Conservation (phyloP, 345 rosid genomes). For the Triadica sebifera region DNA sequence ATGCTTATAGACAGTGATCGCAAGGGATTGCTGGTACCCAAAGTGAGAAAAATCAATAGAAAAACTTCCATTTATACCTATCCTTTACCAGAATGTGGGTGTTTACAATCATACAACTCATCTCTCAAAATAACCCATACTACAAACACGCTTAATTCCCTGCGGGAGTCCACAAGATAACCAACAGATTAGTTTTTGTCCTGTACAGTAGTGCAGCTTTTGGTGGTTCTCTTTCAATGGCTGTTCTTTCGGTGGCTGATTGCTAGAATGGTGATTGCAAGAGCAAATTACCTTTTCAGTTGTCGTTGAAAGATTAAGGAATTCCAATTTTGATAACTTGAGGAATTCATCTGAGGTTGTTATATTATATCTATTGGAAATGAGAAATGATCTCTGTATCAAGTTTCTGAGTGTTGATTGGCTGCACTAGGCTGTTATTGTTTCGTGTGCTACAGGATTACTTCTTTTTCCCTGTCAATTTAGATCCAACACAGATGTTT, state of each 20-base stretch:
- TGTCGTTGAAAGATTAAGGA: constrained; percentile 7
- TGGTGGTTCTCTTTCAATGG: not conserved
- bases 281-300: constrained; percentile 11
- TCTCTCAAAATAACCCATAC: constrained; percentile 28
- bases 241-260: not conserved
- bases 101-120: constrained; percentile 61
- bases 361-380: not conserved
- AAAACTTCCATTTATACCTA: constrained; percentile 79
- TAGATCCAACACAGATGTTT: not conserved
- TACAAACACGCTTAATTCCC: constrained; percentile 13
- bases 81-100: constrained; percentile 85
- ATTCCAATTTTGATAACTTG: constrained; percentile 24
- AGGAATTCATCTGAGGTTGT: constrained; percentile 10
- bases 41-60: constrained; percentile 71
- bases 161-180: constrained; percentile 18
- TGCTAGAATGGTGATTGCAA: constrained; percentile 11
- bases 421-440: not conserved
- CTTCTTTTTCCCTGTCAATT: not conserved
- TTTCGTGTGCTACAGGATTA: not conserved
- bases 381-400: not conserved
- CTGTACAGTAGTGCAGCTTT: constrained; percentile 14
- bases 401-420: not conserved
- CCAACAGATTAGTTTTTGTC: not conserved
- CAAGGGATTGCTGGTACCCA: constrained; percentile 79
- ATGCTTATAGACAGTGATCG: constrained; percentile 85